These are phyloP conservation scores for Lasiodiplodia sp. DNA, from an alignment of 2,329 filamentous ascomycete genomes.

Conservation along the genomic window DNA sequence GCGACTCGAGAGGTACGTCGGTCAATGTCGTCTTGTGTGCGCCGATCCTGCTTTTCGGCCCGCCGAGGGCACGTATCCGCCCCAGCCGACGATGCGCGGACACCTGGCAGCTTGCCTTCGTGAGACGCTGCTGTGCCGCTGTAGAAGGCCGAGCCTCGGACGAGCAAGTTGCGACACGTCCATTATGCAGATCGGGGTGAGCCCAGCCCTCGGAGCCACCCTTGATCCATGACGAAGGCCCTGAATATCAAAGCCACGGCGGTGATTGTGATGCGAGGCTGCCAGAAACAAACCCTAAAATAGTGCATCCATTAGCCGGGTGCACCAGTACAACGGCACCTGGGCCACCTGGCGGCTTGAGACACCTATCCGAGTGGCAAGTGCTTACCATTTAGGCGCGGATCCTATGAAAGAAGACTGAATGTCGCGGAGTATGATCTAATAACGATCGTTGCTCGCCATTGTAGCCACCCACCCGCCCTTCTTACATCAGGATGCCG, in stretches of 20 bases:
- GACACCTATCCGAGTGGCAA: not conserved
- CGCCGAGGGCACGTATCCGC: slow-evolving; percentile 8
- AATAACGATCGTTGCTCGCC: not conserved
- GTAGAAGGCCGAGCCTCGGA: slow-evolving; percentile 14
- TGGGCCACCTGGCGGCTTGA: slow-evolving; percentile 9
- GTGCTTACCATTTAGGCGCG: slow-evolving; percentile 7
- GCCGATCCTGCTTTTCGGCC: slow-evolving; percentile 19
- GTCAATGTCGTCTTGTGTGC: slow-evolving; percentile 18
- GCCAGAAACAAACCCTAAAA: not conserved
- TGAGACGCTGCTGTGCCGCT: slow-evolving; percentile 1
- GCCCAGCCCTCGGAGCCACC: not conserved
- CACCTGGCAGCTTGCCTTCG: slow-evolving; percentile 13
- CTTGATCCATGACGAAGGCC: not conserved
- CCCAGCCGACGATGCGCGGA: slow-evolving; percentile 11
- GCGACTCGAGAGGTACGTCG: slow-evolving; percentile 72
- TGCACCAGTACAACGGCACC: slow-evolving; percentile 3
- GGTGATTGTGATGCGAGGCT: not conserved
- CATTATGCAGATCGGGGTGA: not conserved
- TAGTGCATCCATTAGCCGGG: not conserved
- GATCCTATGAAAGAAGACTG: not conserved
- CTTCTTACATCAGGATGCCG: not conserved
- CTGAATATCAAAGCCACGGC: not conserved
- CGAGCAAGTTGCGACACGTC: not conserved
- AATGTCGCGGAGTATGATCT: not conserved
- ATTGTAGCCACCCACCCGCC: not conserved